Evolutionary conservation across 2,329 filamentous ascomycete species (phyloP).

Genomic region (Echinosphaeria canescens): DNA sequence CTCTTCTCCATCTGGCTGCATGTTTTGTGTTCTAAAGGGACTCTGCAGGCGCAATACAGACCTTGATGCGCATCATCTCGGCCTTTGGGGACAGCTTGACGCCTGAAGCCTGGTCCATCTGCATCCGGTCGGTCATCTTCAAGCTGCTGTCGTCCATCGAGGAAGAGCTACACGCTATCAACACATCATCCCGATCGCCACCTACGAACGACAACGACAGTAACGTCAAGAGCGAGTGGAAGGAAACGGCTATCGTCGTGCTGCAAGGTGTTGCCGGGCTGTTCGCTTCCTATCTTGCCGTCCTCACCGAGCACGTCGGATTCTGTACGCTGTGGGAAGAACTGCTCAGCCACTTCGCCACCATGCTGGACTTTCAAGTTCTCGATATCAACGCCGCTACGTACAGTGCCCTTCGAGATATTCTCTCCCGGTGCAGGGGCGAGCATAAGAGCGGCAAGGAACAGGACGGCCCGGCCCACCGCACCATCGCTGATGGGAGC

Average conservation of each 20-base stretch:
- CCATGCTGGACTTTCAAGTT: constrained; percentile 36
- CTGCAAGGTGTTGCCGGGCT: constrained; percentile 52
- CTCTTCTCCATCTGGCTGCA: not conserved
- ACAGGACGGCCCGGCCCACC: too few species aligned
- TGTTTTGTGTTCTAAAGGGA: constrained; percentile 12
- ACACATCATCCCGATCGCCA: too few species aligned
- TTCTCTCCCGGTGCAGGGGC: constrained; percentile 29
- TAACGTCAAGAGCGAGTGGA: constrained; percentile 37
- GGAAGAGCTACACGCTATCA: constrained; percentile 21
- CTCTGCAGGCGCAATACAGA: constrained; percentile 59
- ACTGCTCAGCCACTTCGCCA: constrained; percentile 46
- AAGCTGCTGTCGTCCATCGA: constrained; percentile 54
- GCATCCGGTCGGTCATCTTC: constrained; percentile 64
- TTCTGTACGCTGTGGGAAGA: constrained; percentile 60
- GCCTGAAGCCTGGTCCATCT: constrained; percentile 63
- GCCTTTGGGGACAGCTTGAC: constrained; percentile 68
- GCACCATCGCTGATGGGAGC: too few species aligned
- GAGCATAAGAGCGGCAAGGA: constrained; percentile 21
- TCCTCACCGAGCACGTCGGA: constrained; percentile 39
- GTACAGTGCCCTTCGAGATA: constrained; percentile 43
- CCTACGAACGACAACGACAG: too few species aligned
- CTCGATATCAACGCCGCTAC: constrained; percentile 53
- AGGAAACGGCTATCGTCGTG: constrained; percentile 54
- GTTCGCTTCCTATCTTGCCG: constrained; percentile 54
- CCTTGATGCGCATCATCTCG: constrained; percentile 76